Evolutionary conservation across 2,329 filamentous ascomycete genomes (phyloP), one percentile per base, ranked within the genome.

Genomic region (Penicillium sp.): DNA sequence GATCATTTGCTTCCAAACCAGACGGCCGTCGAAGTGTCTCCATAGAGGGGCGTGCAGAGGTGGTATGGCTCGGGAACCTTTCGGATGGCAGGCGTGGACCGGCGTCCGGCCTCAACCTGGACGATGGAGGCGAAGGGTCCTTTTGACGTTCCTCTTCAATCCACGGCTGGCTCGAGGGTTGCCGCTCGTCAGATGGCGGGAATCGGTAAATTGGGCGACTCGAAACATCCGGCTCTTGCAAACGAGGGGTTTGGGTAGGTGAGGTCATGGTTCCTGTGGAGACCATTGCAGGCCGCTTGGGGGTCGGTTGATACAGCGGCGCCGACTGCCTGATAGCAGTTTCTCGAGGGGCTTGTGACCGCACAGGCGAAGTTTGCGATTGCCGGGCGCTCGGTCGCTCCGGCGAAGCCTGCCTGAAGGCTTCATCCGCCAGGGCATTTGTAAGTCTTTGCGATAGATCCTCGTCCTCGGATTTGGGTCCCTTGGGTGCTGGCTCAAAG

Each of bases 221-320:
- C 13, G 65, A 46, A 14, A 64, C 28, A 35, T 63, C 61, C 14
- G 49, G 54, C 24, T 67, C 64, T 26, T 43, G 52, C 32, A 61
- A 26, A 10, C 60, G 61, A 20, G 72, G 69, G 22, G 76, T 71
- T 14, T 70, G 66, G 4, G 74, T 68, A 13, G 74, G 70, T 32
- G 75, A 75, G 4, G 89, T 95, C 83, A 93, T 91, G 0, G 89
- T 94, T 10, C 89, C 89, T 46, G 81, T 85, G 8, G 83, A 86
- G 7, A 84, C 77, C 76, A 84, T 78, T 35, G 61, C 46, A 39
- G 78, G 70, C 40, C 71, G 72, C 54, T 74, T 71, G 27, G 81
- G 76, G 34, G 72, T 68, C 3, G 67, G 64, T 46, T 70, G 68
- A 44, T 71, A 67, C 40, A 71, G 51, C 6, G 62, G 63, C 13